Conservation (phyloP, 2,329 filamentous ascomycete species). For the Pyricularia grisea region DNA sequence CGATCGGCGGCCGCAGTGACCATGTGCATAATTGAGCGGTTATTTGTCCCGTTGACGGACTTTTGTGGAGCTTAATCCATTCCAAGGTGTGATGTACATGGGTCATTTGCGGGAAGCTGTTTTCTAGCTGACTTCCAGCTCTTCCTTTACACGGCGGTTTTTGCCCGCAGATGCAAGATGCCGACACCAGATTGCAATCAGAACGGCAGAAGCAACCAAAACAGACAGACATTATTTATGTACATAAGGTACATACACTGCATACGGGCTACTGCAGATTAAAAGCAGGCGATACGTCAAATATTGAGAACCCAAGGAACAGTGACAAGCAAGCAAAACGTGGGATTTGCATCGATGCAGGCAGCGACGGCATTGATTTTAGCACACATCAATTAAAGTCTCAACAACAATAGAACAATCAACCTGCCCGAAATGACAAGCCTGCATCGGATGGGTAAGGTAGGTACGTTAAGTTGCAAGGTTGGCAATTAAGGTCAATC, state of each 20-base stretch:
- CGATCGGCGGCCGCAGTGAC: not conserved
- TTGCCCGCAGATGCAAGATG: not conserved
- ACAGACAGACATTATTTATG: too few relatives aligned
- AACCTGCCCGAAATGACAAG: not conserved
- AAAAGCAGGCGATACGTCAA: not conserved
- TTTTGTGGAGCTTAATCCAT: not conserved
- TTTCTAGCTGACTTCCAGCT: not conserved
- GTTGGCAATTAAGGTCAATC: not conserved
- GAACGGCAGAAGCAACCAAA: not conserved
- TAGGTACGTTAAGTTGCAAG: not conserved
- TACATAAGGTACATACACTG: too few relatives aligned
- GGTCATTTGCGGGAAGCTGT: not conserved
- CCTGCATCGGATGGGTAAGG: not conserved
- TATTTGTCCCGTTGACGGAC: not conserved
- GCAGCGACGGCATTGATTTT: not conserved
- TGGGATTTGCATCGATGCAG: not conserved
- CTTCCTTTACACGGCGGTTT: not conserved
- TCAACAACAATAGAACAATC: not conserved
- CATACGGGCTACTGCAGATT: not conserved
- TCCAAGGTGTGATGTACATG: not conserved
- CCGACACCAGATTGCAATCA: not conserved
- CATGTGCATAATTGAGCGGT: not conserved
- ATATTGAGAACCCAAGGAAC: not conserved
- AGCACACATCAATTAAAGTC: too few relatives aligned
- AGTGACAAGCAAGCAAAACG: not conserved